phyloP scores from a whole-genome alignment of 495 filamentous ascomycete genomes.

The Trichocladium uniseriatum region DNA sequence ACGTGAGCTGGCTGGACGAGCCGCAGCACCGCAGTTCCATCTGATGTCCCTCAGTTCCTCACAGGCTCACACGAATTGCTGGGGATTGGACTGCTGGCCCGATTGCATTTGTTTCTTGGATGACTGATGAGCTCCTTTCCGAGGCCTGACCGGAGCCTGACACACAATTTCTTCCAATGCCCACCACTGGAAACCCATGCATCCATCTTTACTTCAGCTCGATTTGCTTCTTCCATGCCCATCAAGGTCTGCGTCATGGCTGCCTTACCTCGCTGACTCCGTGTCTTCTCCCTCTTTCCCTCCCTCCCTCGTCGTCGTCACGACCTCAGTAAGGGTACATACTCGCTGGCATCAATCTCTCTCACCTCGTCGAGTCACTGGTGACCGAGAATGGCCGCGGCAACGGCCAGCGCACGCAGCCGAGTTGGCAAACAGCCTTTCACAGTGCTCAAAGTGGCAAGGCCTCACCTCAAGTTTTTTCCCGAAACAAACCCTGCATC shows the following conservation, averaged over 20 bases:
- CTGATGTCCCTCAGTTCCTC: no score
- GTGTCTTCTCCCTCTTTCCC: neutral
- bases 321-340: neutral
- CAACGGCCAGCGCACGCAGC: conserved; percentile 8
- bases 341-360: neutral
- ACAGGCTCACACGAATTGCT: no score
- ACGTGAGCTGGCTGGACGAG: conserved; percentile 13
- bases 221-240: neutral
- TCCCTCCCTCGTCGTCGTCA: neutral
- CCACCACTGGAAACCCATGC: no score
- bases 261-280: neutral
- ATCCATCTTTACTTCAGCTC: neutral
- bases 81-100: no score
- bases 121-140: neutral
- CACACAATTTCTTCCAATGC: neutral
- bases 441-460: conserved; percentile 4
- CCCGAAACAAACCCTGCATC: conserved; percentile 15
- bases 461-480: no score
- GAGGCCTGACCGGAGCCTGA: conserved; percentile 2
- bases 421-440: conserved; percentile 2
- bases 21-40: conserved; percentile 12
- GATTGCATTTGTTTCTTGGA: neutral
- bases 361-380: neutral
- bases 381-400: neutral
- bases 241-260: neutral